These are phyloP conservation scores for Tolypocladium inflatum DNA, from an alignment of 2,329 filamentous ascomycete species.

Conservation along the genomic window DNA sequence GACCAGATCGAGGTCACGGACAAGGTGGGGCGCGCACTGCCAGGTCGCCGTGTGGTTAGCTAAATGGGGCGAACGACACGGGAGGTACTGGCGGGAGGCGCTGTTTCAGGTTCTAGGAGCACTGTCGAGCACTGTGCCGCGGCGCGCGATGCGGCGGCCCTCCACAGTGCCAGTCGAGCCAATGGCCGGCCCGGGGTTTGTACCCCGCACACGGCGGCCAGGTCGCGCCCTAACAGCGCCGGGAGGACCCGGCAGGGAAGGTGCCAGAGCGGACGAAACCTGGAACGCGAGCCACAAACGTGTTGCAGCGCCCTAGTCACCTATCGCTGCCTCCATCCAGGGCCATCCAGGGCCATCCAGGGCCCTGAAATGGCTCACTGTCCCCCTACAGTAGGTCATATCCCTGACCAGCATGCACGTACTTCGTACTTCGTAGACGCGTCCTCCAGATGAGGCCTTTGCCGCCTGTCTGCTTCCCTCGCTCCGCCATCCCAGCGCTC, in stretches of 20 bases:
- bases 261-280: background rate
- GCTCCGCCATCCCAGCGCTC: background rate
- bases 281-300: background rate
- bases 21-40: background rate
- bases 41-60: background rate
- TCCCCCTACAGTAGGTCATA: background rate
- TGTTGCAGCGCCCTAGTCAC: background rate
- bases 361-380: background rate
- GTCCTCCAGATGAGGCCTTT: too few species aligned
- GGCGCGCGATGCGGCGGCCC: background rate
- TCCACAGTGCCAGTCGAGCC: background rate
- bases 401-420: background rate
- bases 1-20: background rate
- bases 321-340: background rate
- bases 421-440: too few species aligned
- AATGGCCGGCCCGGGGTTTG: background rate
- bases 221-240: constrained; percentile 1
- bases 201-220: background rate
- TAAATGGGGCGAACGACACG: background rate
- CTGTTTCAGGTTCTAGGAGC: background rate
- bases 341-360: background rate
- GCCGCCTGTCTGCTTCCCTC: background rate
- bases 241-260: constrained; percentile 6
- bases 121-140: background rate
- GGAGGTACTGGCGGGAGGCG: background rate